Conservation (phyloP, 345 rosid species). For the Sapria himalayana region DNA sequence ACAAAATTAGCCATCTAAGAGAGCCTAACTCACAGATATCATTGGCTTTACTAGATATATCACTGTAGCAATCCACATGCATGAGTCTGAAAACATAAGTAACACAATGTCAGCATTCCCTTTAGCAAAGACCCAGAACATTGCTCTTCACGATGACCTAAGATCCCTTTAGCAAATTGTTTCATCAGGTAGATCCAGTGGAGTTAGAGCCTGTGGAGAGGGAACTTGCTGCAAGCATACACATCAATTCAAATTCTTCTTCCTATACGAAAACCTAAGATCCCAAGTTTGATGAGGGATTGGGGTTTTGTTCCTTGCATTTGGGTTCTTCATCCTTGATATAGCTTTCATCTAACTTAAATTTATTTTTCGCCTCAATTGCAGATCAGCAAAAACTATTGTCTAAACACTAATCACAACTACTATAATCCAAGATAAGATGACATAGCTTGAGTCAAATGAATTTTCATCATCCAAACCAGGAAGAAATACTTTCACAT, state of each 20-base stretch:
- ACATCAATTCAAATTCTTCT: slow-evolving; percentile 69
- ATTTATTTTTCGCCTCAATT: slow-evolving; percentile 89
- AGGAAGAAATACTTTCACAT: slow-evolving; percentile 16
- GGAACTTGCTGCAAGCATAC: slow-evolving; percentile 62
- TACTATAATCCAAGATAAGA: slow-evolving; percentile 46
- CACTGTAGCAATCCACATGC: slow-evolving; percentile 80
- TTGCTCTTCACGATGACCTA: slow-evolving; percentile 79
- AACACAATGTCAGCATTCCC: slow-evolving; percentile 95
- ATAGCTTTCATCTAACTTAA: slow-evolving; percentile 88
- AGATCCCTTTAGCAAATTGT: too few relatives aligned
- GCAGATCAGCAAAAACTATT: slow-evolving; percentile 73
- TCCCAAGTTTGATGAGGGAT: slow-evolving; percentile 59
- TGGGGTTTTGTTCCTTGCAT: slow-evolving; percentile 55
- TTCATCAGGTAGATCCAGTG: slow-evolving; percentile 56
- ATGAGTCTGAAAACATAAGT: slow-evolving; percentile 97
- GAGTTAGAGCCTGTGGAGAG: slow-evolving; percentile 48
- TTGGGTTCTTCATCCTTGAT: slow-evolving; percentile 78
- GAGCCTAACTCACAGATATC: slow-evolving; percentile 78
- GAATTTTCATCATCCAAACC: slow-evolving; percentile 30
- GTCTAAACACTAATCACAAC: slow-evolving; percentile 66
- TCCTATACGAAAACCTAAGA: slow-evolving; percentile 39
- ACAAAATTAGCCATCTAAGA: slow-evolving; percentile 56
- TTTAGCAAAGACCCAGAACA: slow-evolving; percentile 84
- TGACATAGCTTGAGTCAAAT: slow-evolving; percentile 36
- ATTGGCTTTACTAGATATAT: slow-evolving; percentile 58